Conservation (phyloP, 2,329 filamentous ascomycete species). For the Monosporascus cannonballus region DNA sequence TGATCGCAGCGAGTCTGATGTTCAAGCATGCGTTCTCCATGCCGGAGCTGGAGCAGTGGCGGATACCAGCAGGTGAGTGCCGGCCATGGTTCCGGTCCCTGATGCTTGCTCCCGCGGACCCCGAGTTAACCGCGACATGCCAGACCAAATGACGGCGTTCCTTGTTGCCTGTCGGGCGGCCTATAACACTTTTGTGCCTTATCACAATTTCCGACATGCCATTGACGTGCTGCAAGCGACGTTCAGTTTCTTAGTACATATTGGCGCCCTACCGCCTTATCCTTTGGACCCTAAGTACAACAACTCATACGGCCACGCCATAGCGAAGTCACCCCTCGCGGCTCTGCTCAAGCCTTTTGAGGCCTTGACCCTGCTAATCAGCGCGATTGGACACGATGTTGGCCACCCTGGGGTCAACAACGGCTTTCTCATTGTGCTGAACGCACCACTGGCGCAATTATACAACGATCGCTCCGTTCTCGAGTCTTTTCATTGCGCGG, state of each 20-base stretch:
- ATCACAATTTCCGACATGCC: slow-evolving; percentile 97
- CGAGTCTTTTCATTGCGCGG: slow-evolving; percentile 95
- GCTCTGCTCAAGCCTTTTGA: slow-evolving; percentile 79
- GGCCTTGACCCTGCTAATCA: slow-evolving; percentile 80
- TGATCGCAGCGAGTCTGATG: slow-evolving; percentile 81
- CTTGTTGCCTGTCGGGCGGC: slow-evolving; percentile 82
- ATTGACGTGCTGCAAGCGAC: slow-evolving; percentile 92
- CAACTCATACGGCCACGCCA: slow-evolving; percentile 18
- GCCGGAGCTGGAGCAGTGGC: slow-evolving; percentile 76
- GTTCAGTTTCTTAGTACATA: slow-evolving; percentile 80
- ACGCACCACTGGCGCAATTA: slow-evolving; percentile 85
- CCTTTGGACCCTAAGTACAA: slow-evolving; percentile 30
- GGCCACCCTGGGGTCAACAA: slow-evolving; percentile 98
- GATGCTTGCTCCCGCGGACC: slow-evolving; percentile 15
- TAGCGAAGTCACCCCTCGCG: slow-evolving; percentile 59
- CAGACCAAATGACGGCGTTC: slow-evolving; percentile 78
- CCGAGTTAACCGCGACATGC: slow-evolving; percentile 32
- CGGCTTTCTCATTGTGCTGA: slow-evolving; percentile 85
- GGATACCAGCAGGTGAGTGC: slow-evolving; percentile 65
- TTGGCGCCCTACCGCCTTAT: slow-evolving; percentile 70
- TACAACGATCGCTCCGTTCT: slow-evolving; percentile 97
- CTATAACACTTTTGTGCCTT: slow-evolving; percentile 95
- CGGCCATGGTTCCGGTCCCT: not conserved
- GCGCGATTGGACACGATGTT: slow-evolving; percentile 96
- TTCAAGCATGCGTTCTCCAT: slow-evolving; percentile 80